A percentile compares a stretch with the other conserved stretches of the same genome.
phyloP scores from a whole-genome alignment of 2,329 filamentous ascomycete species.

The Arthrobotrys sphaeroides region DNA sequence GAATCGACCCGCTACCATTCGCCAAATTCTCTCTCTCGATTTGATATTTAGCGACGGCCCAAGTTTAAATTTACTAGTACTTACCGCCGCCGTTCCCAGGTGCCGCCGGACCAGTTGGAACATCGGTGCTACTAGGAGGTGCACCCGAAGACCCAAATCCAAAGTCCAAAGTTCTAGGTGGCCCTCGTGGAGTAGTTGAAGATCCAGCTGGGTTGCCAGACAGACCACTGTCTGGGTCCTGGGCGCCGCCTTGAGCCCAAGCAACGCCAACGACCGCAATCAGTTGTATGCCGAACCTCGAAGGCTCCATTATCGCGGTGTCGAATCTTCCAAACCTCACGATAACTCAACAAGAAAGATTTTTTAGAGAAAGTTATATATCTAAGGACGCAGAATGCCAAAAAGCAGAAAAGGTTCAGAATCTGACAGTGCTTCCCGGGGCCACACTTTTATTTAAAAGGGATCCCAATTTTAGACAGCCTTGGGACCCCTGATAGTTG shows the following conservation, averaged over 20 bases:
- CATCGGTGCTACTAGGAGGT: no score
- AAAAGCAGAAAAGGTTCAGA: neutral
- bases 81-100: no score
- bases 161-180: no score
- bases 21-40: no score
- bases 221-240: neutral
- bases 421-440: constrained; percentile 26
- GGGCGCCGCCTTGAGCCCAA: neutral
- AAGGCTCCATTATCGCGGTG: constrained; percentile 18
- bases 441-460: constrained; percentile 48
- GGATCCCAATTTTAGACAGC: constrained; percentile 52
- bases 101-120: no score
- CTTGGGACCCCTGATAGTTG: constrained; percentile 39
- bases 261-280: constrained; percentile 23
- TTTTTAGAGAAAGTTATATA: neutral
- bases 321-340: constrained; percentile 11
- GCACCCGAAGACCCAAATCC: no score
- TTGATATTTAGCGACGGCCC: no score
- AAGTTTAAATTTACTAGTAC: no score
- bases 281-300: constrained; percentile 23
- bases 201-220: neutral
- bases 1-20: no score
- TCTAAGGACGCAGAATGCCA: constrained; percentile 21
- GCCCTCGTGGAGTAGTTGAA: no score
- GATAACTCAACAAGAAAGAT: constrained; percentile 12